Base-by-base conservation (phyloP, 176 grass and related monocot species). In the Cenchrus purpureus region DNA sequence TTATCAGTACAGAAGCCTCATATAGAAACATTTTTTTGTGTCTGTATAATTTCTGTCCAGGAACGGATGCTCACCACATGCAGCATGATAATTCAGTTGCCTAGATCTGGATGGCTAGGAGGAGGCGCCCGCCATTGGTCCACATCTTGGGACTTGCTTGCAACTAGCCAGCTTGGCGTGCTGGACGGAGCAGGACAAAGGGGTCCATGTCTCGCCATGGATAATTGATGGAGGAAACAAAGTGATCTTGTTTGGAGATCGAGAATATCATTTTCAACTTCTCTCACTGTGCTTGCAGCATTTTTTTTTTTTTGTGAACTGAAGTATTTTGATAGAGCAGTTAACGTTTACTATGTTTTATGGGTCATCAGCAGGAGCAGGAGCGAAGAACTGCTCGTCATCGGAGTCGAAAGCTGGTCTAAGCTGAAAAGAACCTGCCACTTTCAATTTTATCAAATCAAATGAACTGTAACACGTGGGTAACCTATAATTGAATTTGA, bases 81-180 rank as follows among this genome's bases (percentile, higher is more conserved):
- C 73, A 29, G 40, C 48, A 42, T 86, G 88, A 86, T 78, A 72
- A 78, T 90, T 77, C 84, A 58, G 10, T 57, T 86, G 32, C 54
- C 71, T 14, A 86, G 71, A 73, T 82, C 71, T 53, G 82, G 77
- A 77, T 81, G 68, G 31, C 58, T 31, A 65, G 12, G 58, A 13
- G 48, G 37, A 40, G 37, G 37, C 4, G 54, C n/a, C 53, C 19
- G 43, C 52, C 71, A 42, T 87, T 82, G 86, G 62, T 69, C 62
- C 79, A 82, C 62, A 82, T 68, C 68, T 57, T 75, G 59, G 74
- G 70, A 50, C 15, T 67, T 74, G 75, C 68, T 51, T 55, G 65
- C 83, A 76, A 86, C 62, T 65, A 43, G 74, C 79, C 67, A 72
- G 49, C 67, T 78, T 84, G 63, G 63, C 57, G 55, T 53, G 66